These are phyloP conservation scores for Aspergillus carlsbadensis DNA, from an alignment of 495 filamentous ascomycete genomes.

Conservation along the genomic window DNA sequence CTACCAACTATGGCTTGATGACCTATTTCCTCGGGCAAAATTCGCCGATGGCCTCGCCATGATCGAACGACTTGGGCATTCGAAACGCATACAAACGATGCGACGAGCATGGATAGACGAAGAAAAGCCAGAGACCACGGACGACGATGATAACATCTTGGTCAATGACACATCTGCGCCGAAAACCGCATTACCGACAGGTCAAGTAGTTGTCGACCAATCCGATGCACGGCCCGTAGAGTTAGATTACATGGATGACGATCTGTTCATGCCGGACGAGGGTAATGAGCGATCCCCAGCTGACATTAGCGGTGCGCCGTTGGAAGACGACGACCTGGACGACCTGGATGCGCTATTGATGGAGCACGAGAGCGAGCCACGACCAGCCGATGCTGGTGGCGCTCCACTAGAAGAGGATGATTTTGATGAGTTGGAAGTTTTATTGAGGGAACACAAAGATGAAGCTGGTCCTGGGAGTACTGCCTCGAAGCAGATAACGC, in stretches of 20 bases:
- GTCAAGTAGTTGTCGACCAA: background rate
- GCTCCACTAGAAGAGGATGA: conserved; percentile 30
- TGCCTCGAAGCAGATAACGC: background rate
- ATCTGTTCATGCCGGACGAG: conserved; percentile 29
- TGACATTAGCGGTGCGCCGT: conserved; percentile 12
- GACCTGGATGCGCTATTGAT: conserved; percentile 38
- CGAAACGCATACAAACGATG: conserved; percentile 68
- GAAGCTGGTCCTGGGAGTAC: background rate
- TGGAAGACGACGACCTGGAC: conserved; percentile 35
- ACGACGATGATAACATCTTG: background rate
- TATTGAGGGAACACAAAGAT: conserved; percentile 36
- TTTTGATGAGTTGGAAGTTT: conserved; percentile 32
- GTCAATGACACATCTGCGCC: background rate
- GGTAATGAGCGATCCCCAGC: conserved; percentile 13
- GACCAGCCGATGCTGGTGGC: background rate
- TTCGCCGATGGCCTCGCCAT: conserved; percentile 88
- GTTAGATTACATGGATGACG: conserved; percentile 11
- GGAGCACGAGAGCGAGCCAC: conserved; percentile 28
- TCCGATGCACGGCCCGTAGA: background rate
- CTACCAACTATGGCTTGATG: conserved; percentile 97
- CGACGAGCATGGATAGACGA: conserved; percentile 87
- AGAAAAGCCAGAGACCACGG: conserved; percentile 33
- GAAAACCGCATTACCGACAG: background rate
- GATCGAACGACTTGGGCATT: conserved; percentile 92
- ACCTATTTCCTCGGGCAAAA: conserved; percentile 90